Percentiles rank a stretch among this genome's conserved stretches.
Evolutionary conservation across 2,329 filamentous ascomycete genomes (phyloP).

Genomic region (Nannizzia gypsea): DNA sequence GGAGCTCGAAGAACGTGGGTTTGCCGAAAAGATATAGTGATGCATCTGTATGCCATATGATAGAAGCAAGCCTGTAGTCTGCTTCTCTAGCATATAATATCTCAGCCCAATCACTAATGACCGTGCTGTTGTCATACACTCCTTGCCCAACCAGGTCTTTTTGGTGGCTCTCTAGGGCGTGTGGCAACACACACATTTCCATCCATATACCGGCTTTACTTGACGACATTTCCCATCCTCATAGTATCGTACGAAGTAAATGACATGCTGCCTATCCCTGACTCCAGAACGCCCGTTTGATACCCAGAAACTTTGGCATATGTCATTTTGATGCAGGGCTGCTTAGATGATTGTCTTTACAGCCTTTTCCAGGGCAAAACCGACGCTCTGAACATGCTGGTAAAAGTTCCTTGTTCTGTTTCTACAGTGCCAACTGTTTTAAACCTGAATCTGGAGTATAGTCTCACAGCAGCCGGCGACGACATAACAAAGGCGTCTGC

Average conservation of each 20-base stretch:
- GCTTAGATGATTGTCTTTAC: too few species aligned
- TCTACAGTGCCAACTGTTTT: neutral
- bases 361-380: neutral
- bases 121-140: neutral
- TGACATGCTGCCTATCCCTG: too few species aligned
- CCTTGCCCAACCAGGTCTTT: neutral
- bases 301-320: too few species aligned
- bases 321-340: too few species aligned
- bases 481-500: neutral
- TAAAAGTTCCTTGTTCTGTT: neutral
- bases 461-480: neutral
- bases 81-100: neutral
- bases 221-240: too few species aligned
- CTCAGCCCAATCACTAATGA: neutral
- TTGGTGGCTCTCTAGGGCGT: neutral
- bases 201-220: neutral
- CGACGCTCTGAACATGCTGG: neutral
- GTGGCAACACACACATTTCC: neutral
- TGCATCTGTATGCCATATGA: neutral
- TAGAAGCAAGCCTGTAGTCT: neutral
- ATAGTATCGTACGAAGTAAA: too few species aligned
- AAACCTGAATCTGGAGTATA: neutral
- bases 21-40: slow-evolving; percentile 36
- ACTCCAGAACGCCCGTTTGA: too few species aligned
- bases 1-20: slow-evolving; percentile 45